phyloP scores from a whole-genome alignment of 2,329 filamentous ascomycete species.

The Acrodontium crateriforme region DNA sequence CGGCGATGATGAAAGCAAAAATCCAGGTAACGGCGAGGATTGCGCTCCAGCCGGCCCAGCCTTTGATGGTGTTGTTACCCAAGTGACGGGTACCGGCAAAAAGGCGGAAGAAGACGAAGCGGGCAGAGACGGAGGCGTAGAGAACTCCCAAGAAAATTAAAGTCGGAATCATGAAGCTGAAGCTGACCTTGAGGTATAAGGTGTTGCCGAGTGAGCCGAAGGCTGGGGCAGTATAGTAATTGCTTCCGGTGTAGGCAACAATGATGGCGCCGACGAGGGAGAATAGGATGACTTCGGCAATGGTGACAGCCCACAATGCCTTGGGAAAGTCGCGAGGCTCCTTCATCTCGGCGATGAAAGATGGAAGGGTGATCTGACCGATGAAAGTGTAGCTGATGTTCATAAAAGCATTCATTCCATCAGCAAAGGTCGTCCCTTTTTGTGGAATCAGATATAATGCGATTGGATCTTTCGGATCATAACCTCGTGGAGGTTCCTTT shows the following conservation, averaged over 20 bases:
- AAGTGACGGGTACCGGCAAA: conserved; percentile 72
- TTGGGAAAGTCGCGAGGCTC: conserved; percentile 75
- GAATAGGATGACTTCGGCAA: conserved; percentile 77
- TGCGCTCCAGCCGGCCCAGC: conserved; percentile 64
- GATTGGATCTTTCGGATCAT: conserved; percentile 32
- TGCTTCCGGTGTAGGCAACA: conserved; percentile 76
- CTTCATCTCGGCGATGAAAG: conserved; percentile 92
- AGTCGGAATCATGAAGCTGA: conserved; percentile 92
- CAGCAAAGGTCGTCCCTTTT: conserved; percentile 62
- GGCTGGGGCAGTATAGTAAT: conserved; percentile 77
- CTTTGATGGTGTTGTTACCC: conserved; percentile 63
- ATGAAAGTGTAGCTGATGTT: conserved; percentile 97
- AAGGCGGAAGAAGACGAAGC: conserved; percentile 83
- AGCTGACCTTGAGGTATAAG: conserved; percentile 72
- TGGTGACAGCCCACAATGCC: conserved; percentile 79
- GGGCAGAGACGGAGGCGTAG: conserved; percentile 78
- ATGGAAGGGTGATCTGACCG: conserved; percentile 83
- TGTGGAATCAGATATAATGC: conserved; percentile 55
- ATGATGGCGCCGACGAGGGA: conserved; percentile 66
- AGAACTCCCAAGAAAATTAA: conserved; percentile 83
- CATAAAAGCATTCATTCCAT: conserved; percentile 74
- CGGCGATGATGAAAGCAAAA: conserved; percentile 81
- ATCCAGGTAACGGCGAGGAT: conserved; percentile 69
- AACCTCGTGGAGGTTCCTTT: conserved; percentile 45
- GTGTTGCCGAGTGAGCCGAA: conserved; percentile 69